Conservation (phyloP, 2,329 filamentous ascomycete genomes). For the Hysterium pulicare region DNA sequence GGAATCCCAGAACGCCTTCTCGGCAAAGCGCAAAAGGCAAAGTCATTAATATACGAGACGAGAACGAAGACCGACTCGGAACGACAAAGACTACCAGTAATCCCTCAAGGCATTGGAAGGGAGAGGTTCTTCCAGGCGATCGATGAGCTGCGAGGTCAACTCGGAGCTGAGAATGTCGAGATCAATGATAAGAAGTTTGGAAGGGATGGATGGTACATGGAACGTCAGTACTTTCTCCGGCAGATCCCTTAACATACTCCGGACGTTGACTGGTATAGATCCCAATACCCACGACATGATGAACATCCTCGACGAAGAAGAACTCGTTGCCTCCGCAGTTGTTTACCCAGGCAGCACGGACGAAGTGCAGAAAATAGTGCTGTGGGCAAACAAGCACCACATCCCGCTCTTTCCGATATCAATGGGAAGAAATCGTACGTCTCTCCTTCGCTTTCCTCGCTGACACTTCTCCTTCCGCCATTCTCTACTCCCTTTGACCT, state of each 20-base stretch:
- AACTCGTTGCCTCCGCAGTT: constrained; percentile 45
- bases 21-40: constrained; percentile 14
- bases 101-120: constrained; percentile 18
- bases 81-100: constrained; percentile 12
- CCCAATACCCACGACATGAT: constrained; percentile 21
- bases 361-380: constrained; percentile 48
- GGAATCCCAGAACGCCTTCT: constrained; percentile 16
- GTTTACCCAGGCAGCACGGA: constrained; percentile 33
- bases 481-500: constrained; percentile 38
- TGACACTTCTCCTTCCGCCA: too few relatives aligned
- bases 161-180: constrained; percentile 12
- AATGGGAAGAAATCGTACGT: constrained; percentile 49
- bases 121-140: constrained; percentile 14
- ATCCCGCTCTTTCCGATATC: constrained; percentile 51
- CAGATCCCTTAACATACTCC: too few relatives aligned
- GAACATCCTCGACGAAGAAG: constrained; percentile 41
- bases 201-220: constrained; percentile 22
- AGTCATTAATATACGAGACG: constrained; percentile 15
- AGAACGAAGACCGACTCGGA: constrained; percentile 12
- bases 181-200: constrained; percentile 30
- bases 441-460: too few relatives aligned
- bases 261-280: too few relatives aligned
- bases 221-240: constrained; percentile 40
- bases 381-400: constrained; percentile 44
- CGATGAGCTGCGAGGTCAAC: constrained; percentile 6